These are phyloP conservation scores for Saccharomyces hybrid DNA, from an alignment of 1,139 yeast genomes.

Conservation along the genomic window DNA sequence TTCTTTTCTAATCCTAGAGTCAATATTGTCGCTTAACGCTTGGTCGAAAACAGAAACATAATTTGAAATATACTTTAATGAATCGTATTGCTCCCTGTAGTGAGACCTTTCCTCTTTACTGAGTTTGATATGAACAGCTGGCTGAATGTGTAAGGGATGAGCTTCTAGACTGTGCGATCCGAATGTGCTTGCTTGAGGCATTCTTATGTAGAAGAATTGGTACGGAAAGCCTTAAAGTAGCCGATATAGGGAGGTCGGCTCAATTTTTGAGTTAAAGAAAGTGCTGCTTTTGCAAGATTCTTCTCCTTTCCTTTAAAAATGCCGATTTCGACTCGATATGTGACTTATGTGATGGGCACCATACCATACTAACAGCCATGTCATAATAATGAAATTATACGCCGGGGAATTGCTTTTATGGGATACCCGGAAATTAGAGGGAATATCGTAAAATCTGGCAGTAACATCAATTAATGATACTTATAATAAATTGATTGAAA, in stretches of 20 bases:
- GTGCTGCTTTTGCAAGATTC: neutral
- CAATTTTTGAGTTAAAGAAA: neutral
- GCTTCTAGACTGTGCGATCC: neutral
- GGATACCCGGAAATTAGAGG: neutral
- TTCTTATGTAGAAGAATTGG: neutral
- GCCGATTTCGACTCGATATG: neutral
- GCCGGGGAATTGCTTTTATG: neutral
- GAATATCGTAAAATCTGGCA: neutral
- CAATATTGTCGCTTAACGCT: slow-evolving; percentile 8
- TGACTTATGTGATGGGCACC: neutral
- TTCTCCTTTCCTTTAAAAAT: neutral
- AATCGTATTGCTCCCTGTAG: neutral
- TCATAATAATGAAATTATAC: neutral
- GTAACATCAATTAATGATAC: neutral
- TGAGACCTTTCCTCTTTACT: slow-evolving; percentile 1
- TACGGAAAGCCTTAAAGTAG: neutral
- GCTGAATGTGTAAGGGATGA: neutral
- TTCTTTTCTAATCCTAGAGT: slow-evolving; percentile 10
- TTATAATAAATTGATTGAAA: neutral
- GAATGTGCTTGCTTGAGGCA: neutral
- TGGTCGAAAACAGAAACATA: slow-evolving; percentile 9
- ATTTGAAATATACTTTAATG: slow-evolving; percentile 8
- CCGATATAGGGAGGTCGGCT: neutral
- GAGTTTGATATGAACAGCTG: neutral
- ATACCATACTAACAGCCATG: neutral